Evolutionary conservation across 176 grass and related monocot species (phyloP).

Genomic region (Phragmites australis): DNA sequence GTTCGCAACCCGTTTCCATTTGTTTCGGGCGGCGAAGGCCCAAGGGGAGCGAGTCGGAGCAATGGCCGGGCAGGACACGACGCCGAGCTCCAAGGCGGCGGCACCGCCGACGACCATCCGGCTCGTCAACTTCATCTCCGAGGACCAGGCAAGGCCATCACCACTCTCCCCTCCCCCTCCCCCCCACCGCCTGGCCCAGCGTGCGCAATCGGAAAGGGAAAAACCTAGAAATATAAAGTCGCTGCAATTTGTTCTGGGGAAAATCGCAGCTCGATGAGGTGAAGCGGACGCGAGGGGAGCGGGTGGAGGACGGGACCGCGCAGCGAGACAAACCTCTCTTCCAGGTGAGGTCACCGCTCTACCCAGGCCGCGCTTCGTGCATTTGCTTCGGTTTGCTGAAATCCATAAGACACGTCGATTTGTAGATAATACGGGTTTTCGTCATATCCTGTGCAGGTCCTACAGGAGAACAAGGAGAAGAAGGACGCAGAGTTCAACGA

Average conservation of each 20-base stretch:
- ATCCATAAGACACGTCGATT: not conserved
- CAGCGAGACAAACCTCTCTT: slow-evolving; percentile 85
- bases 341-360: slow-evolving; percentile 44
- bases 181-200: slow-evolving; percentile 5
- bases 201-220: not conserved
- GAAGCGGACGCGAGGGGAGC: slow-evolving; percentile 87
- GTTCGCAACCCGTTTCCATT: too few species aligned
- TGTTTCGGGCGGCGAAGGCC: too few species aligned
- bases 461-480: slow-evolving; percentile 94
- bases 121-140: slow-evolving; percentile 94
- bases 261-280: slow-evolving; percentile 68
- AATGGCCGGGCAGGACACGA: slow-evolving; percentile 52
- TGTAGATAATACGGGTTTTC: slow-evolving; percentile 24
- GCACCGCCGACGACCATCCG: slow-evolving; percentile 45
- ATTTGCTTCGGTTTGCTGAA: not conserved
- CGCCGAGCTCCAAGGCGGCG: slow-evolving; percentile 33
- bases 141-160: slow-evolving; percentile 64
- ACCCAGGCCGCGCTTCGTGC: not conserved
- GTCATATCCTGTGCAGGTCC: slow-evolving; percentile 48
- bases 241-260: slow-evolving; percentile 14
- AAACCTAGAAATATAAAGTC: slow-evolving; percentile 25
- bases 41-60: too few species aligned
- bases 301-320: slow-evolving; percentile 86
- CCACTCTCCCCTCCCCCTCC: not conserved
- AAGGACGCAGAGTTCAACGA: slow-evolving; percentile 99